Evolutionary conservation across 2,329 filamentous ascomycete genomes (phyloP), one percentile per base, ranked within the genome.

Genomic region (Talaromyces albobiverticillius): DNA sequence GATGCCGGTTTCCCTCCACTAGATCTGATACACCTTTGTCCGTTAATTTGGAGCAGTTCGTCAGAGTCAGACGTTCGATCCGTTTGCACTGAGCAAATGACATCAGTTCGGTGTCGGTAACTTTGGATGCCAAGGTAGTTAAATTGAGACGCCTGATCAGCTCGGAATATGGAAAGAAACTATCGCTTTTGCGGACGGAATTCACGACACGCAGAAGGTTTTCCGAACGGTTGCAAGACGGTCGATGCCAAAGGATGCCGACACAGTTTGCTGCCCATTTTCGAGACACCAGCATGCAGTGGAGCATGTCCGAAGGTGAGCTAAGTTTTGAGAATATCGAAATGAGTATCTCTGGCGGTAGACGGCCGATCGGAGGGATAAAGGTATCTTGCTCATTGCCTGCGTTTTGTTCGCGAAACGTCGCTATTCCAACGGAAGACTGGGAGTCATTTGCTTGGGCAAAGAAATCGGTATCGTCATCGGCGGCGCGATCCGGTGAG

Each of bases 281-380:
- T 72, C 91, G 92, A 66, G 87, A 96, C n/a, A 96, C 92, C 60
- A 94, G 79, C 89, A 97, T 92, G 73, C 89, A 95, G 72, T 86
- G 87, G 61, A 90, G 82, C 62, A 96, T 81, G 66, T 99, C 93
- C 42, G 79, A 76, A 2, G 91, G 82, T 11, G 82, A 84, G 64
- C 80, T 86, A 55, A 99, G 82, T 71, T 91, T 94, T 32, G 89
- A 81, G 73, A 99, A 96, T 65, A 97, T 87, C 72, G 86, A 83
- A 66, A 99, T 96, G 68, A 97, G 85, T 58, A 99, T 88, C 78
- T 99, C 94, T 70, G 92, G 93, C 36, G 94, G 94, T 32, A 99
- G 80, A 54, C 88, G 85, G 62, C 88, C 87, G 57, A 96, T 86
- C 46, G 92, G 90, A 50, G 75, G 73, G 9, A 75, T 60, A 23